These are phyloP conservation scores for Candida maesae DNA, from an alignment of 805 yeast genomes.

Conservation along the genomic window DNA sequence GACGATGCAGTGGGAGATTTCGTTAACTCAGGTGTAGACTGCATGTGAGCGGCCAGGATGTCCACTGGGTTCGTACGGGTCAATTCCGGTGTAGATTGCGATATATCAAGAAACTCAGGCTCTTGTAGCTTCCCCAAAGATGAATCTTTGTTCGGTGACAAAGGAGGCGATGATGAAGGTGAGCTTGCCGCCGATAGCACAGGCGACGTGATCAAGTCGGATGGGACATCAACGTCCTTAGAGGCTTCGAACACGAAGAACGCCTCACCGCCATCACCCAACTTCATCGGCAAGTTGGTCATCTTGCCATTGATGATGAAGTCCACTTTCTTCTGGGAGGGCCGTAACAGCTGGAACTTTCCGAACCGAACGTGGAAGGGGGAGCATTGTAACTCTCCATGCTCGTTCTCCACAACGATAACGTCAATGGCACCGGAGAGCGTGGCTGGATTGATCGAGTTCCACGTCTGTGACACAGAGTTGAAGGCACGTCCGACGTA, in stretches of 20 bases:
- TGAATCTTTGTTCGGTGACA: conserved; percentile 19
- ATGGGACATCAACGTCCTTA: conserved; percentile 57
- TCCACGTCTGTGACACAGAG: conserved; percentile 95
- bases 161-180: conserved; percentile 22
- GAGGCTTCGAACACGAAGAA: conserved; percentile 91
- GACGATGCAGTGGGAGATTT: conserved; percentile 14
- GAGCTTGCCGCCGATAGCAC: conserved; percentile 24
- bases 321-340: conserved; percentile 92
- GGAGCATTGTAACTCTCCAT: conserved; percentile 75
- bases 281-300: conserved; percentile 88
- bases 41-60: conserved; percentile 3
- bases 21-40: conserved; percentile 13
- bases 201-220: conserved; percentile 50
- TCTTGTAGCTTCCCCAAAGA: conserved; percentile 32
- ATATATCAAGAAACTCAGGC: conserved; percentile 48
- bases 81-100: conserved; percentile 23
- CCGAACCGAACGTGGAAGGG: conserved; percentile 98
- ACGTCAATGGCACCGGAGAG: conserved; percentile 96
- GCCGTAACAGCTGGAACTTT: conserved; percentile 85
- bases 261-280: conserved; percentile 98
- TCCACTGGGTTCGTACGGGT: conserved; percentile 2
- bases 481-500: conserved; percentile 95
- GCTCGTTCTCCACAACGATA: conserved; percentile 86
- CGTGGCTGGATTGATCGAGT: conserved; percentile 93
- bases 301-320: conserved; percentile 78